A percentile compares a stretch with the other conserved stretches of the same genome.
These are phyloP conservation scores for Hagleromyces aurorensis DNA, from an alignment of 805 yeast genomes.

Conservation along the genomic window DNA sequence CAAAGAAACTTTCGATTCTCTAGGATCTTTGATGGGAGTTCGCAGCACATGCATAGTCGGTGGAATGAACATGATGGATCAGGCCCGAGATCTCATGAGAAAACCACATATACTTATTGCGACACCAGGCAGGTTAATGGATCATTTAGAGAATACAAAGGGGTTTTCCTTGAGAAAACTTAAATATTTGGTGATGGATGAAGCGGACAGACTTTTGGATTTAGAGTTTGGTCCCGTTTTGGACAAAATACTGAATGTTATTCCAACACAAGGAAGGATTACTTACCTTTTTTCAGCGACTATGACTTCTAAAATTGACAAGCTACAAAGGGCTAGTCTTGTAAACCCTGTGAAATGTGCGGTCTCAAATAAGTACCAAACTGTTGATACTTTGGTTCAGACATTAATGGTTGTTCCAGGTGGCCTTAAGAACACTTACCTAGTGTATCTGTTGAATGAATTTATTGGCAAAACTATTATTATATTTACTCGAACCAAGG, in stretches of 20 bases:
- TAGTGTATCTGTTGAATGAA: constrained; percentile 78
- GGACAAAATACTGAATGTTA: constrained; percentile 73
- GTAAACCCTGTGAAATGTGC: constrained; percentile 85
- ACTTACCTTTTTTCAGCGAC: constrained; percentile 93
- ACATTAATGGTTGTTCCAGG: constrained; percentile 85
- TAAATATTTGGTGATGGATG: constrained; percentile 87
- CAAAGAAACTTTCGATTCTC: constrained; percentile 89
- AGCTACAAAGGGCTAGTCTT: constrained; percentile 87
- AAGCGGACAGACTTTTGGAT: constrained; percentile 91
- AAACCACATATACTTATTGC: constrained; percentile 94
- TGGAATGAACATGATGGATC: constrained; percentile 98
- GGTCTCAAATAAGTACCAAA: constrained; percentile 79
- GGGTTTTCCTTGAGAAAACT: constrained; percentile 77
- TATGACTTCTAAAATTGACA: constrained; percentile 91
- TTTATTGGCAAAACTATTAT: constrained; percentile 77
- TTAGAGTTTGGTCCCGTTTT: constrained; percentile 95
- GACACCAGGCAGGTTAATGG: constrained; percentile 91
- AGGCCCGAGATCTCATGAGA: constrained; percentile 85
- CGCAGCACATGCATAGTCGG: constrained; percentile 86
- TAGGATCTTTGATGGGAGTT: constrained; percentile 90
- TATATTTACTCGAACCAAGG: constrained; percentile 89
- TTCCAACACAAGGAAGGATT: constrained; percentile 74
- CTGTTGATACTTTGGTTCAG: constrained; percentile 90
- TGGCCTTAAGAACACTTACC: constrained; percentile 82
- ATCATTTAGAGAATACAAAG: constrained; percentile 86